These are phyloP conservation scores for Cadophora malorum DNA, from an alignment of 2,329 filamentous ascomycete species.

Conservation along the genomic window DNA sequence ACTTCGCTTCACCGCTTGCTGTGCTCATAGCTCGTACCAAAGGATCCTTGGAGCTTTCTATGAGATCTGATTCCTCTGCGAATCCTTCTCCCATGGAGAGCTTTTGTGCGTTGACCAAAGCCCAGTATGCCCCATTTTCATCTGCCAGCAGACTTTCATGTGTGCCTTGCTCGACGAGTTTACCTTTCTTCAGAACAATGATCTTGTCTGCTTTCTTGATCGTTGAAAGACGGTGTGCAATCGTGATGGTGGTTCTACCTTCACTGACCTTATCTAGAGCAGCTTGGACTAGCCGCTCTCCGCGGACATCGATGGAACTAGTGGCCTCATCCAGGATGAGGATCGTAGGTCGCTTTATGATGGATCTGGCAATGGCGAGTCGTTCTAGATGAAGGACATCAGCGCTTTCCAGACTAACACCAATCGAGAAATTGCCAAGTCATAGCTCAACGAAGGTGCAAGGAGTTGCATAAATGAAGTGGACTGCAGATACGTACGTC, in stretches of 20 bases:
- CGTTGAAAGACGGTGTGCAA: constrained; percentile 73
- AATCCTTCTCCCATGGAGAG: constrained; percentile 42
- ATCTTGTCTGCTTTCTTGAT: constrained; percentile 80
- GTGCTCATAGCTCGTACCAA: constrained; percentile 35
- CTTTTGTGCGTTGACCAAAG: constrained; percentile 67
- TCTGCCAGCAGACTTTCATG: constrained; percentile 71
- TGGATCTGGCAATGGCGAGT: constrained; percentile 73
- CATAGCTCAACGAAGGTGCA: neutral
- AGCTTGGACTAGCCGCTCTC: constrained; percentile 57
- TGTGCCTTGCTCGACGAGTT: constrained; percentile 75
- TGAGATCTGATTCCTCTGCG: constrained; percentile 37
- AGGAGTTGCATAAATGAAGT: neutral
- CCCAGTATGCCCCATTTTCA: constrained; percentile 68
- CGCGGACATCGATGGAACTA: constrained; percentile 56
- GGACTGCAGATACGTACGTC: constrained; percentile 6
- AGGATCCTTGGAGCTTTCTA: constrained; percentile 35
- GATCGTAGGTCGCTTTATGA: constrained; percentile 72
- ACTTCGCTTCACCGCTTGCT: constrained; percentile 35
- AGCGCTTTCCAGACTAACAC: neutral
- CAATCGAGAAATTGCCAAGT: neutral
- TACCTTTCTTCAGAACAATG: constrained; percentile 75
- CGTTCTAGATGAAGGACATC: constrained; percentile 72
- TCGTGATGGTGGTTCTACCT: constrained; percentile 66
- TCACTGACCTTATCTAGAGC: constrained; percentile 61
- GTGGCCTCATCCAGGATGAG: constrained; percentile 76